Percentiles rank a stretch among this genome's conserved stretches.
Evolutionary conservation across 2,329 filamentous ascomycete species (phyloP).

Genomic region (Fusarium foetens): DNA sequence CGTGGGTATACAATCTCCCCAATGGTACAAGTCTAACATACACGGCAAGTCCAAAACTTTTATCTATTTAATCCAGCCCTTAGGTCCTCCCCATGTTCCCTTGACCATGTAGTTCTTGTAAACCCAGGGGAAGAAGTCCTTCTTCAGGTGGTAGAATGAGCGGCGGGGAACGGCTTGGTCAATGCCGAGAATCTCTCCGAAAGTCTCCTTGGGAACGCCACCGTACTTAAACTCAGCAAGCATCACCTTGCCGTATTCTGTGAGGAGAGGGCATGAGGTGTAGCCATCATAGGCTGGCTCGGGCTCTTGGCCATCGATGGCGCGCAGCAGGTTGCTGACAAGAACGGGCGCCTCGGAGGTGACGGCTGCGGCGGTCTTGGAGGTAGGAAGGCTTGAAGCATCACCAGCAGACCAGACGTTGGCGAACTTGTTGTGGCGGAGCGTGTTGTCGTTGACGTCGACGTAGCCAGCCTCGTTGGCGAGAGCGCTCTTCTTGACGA

Average conservation of each 20-base stretch:
- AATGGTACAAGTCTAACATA: conserved; percentile 15
- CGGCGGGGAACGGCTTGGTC: conserved; percentile 66
- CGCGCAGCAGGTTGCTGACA: conserved; percentile 58
- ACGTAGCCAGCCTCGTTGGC: conserved; percentile 67
- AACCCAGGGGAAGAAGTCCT: conserved; percentile 75
- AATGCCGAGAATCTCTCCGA: conserved; percentile 62
- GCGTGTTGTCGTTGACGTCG: conserved; percentile 65
- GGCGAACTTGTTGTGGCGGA: conserved; percentile 62
- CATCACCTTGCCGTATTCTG: conserved; percentile 70
- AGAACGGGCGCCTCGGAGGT: conserved; percentile 63
- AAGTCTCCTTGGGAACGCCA: conserved; percentile 71
- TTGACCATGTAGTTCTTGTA: conserved; percentile 70
- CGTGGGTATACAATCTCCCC: conserved; percentile 9
- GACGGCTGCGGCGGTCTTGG: conserved; percentile 65
- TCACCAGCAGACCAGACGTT: conserved; percentile 71
- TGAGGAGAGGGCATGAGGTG: conserved; percentile 64
- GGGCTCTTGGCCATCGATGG: conserved; percentile 57
- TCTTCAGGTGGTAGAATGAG: conserved; percentile 71
- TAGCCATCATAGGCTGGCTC: conserved; percentile 63
- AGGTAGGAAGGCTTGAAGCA: conserved; percentile 67
- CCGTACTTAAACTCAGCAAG: conserved; percentile 74
- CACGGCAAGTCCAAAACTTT: conserved; percentile 15
- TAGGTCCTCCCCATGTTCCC: conserved; percentile 70
- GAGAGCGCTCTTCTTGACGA: conserved; percentile 63
- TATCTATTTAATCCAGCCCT: conserved; percentile 55